phyloP scores from a whole-genome alignment of 129 eudicot species.

The Rutidosis leptorrhynchoides region DNA sequence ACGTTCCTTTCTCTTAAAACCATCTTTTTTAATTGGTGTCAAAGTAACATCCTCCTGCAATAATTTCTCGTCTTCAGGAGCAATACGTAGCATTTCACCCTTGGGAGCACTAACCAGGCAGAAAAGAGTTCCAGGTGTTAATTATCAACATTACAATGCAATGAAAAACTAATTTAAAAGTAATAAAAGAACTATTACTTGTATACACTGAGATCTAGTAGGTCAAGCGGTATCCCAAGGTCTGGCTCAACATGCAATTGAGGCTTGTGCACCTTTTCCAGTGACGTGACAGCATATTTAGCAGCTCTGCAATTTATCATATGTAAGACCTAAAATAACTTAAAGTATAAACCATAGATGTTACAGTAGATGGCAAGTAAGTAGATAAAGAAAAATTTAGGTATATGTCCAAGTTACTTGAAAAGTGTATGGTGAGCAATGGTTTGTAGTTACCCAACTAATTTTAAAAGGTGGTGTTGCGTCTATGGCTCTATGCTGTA shows the following conservation, averaged over 20 bases:
- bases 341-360: neutral
- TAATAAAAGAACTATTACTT: constrained; percentile 45
- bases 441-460: neutral
- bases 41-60: constrained; percentile 69
- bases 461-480: neutral
- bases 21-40: constrained; percentile 78
- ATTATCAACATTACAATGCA: constrained; percentile 9
- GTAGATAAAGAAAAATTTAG: neutral
- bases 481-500: neutral
- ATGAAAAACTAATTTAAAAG: neutral
- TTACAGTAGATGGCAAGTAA: neutral
- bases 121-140: constrained; percentile 9
- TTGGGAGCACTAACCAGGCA: constrained; percentile 63
- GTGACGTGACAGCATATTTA: constrained; percentile 60
- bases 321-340: neutral
- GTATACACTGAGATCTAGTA: constrained; percentile 97
- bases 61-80: constrained; percentile 83
- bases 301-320: constrained; percentile 58
- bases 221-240: constrained; percentile 94
- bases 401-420: neutral
- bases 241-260: constrained; percentile 83
- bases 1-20: constrained; percentile 75
- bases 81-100: constrained; percentile 47
- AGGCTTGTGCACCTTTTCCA: constrained; percentile 89
- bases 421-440: neutral